Conservation (phyloP, 129 eudicot genomes). For the Flaveria bidentis region DNA sequence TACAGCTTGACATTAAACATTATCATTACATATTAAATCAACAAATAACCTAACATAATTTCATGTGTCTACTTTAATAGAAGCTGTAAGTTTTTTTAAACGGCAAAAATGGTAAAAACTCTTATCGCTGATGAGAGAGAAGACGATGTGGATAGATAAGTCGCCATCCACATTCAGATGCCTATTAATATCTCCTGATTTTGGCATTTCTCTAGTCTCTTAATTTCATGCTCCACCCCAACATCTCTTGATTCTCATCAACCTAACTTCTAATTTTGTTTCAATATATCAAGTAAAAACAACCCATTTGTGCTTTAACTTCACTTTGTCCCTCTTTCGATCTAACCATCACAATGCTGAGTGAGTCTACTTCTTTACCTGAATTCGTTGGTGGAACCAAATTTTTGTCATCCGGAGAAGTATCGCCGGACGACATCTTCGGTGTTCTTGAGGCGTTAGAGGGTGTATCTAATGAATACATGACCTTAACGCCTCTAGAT, state of each 20-base stretch:
- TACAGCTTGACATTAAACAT: no score
- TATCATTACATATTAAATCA: no score
- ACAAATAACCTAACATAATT: no score
- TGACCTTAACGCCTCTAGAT: slow-evolving; percentile 13
- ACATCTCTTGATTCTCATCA: not conserved
- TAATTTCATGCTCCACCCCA: not conserved
- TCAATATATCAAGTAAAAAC: no score
- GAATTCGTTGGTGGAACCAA: slow-evolving; percentile 29
- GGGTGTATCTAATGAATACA: slow-evolving; percentile 27
- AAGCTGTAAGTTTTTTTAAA: no score
- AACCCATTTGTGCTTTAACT: slow-evolving; percentile 5
- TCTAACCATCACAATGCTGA: slow-evolving; percentile 19
- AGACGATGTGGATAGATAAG: slow-evolving; percentile 40
- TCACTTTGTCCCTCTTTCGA: not conserved
- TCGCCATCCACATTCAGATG: slow-evolving; percentile 32
- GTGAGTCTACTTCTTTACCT: slow-evolving; percentile 35
- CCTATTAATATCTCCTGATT: slow-evolving; percentile 40
- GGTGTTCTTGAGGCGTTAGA: slow-evolving; percentile 52
- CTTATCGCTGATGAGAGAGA: slow-evolving; percentile 17
- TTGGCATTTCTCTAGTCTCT: slow-evolving; percentile 29
- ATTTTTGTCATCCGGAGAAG: no score
- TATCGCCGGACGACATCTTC: slow-evolving; percentile 62
- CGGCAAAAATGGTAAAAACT: no score
- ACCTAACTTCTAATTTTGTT: no score
- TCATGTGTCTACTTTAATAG: no score